These are phyloP conservation scores for Hypoxylon sp. DNA, from an alignment of 2,329 filamentous ascomycete species.

Conservation along the genomic window DNA sequence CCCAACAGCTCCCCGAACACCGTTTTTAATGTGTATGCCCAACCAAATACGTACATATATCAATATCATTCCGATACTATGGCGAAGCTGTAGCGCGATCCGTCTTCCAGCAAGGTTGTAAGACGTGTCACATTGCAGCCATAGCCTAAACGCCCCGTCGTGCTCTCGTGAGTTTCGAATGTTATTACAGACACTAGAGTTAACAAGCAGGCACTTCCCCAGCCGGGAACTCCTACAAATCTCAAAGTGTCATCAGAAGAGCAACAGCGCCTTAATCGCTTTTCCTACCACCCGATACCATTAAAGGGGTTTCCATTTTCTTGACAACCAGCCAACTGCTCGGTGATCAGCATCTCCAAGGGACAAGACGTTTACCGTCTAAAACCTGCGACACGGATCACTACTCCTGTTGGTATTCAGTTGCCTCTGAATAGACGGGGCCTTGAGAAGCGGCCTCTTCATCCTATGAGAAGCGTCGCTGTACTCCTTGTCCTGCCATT, in stretches of 20 bases:
- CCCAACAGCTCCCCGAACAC: conserved; percentile 56
- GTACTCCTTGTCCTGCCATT: conserved; percentile 69
- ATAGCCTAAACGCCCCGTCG: conserved; percentile 52
- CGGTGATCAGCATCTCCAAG: conserved; percentile 9
- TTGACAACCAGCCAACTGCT: conserved; percentile 13
- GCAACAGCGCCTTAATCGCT: conserved; percentile 36
- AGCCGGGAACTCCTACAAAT: conserved; percentile 33
- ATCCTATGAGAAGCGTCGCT: conserved; percentile 71
- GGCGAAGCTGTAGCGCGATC: conserved; percentile 40
- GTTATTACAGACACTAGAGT: conserved; percentile 58
- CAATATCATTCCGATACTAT: conserved; percentile 42
- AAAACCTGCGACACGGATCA: conserved; percentile 22
- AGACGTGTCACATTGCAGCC: conserved; percentile 49
- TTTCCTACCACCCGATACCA: conserved; percentile 39
- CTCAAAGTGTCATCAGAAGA: conserved; percentile 44
- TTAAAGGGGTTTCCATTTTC: conserved; percentile 28
- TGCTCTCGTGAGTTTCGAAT: conserved; percentile 55
- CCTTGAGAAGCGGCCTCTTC: conserved; percentile 42
- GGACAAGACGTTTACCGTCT: conserved; percentile 22
- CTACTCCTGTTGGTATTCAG: conserved; percentile 15
- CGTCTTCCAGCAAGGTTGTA: conserved; percentile 40
- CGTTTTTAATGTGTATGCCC: conserved; percentile 65
- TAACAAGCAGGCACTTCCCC: conserved; percentile 36
- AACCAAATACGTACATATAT: conserved; percentile 54
- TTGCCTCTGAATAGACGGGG: conserved; percentile 31